Percentiles rank a stretch among this genome's conserved stretches.
Evolutionary conservation across 2,329 filamentous ascomycete species (phyloP).

Genomic region (Gyromitra esculenta): DNA sequence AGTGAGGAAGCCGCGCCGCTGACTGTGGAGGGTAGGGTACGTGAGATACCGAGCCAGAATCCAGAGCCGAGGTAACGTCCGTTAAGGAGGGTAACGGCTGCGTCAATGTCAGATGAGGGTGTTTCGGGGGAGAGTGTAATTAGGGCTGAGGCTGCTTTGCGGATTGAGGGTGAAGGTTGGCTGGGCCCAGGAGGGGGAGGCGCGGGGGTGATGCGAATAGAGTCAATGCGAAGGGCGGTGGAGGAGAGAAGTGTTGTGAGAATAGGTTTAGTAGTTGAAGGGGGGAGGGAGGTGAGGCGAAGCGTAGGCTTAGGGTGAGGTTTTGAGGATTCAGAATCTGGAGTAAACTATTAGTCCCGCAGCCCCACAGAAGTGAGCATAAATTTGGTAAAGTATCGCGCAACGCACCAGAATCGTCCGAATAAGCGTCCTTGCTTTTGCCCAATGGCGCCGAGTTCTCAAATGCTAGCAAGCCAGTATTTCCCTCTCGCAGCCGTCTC

Average conservation of each 20-base stretch:
- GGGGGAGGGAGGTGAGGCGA: constrained; percentile 70
- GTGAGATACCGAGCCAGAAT: constrained; percentile 80
- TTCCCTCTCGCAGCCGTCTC: constrained; percentile 50
- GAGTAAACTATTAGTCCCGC: constrained; percentile 5
- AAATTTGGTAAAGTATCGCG: background rate
- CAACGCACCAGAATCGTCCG: constrained; percentile 48
- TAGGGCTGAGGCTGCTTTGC: constrained; percentile 79
- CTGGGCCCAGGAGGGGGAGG: constrained; percentile 59
- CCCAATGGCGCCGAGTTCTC: constrained; percentile 55
- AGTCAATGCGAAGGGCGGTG: constrained; percentile 67
- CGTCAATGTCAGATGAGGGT: constrained; percentile 82
- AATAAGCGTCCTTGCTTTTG: constrained; percentile 48
- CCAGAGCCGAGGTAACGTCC: constrained; percentile 87
- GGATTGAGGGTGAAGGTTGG: constrained; percentile 65
- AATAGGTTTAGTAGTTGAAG: constrained; percentile 68
- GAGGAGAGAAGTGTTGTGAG: constrained; percentile 69
- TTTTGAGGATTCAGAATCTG: constrained; percentile 53
- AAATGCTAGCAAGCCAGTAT: constrained; percentile 56
- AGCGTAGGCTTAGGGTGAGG: constrained; percentile 69
- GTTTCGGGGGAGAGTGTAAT: constrained; percentile 83
- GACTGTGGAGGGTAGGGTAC: constrained; percentile 81
- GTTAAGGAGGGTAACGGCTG: constrained; percentile 78
- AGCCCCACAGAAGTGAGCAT: background rate
- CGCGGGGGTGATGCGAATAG: constrained; percentile 74
- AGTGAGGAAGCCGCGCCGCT: constrained; percentile 64